phyloP scores from a whole-genome alignment of 2,329 filamentous ascomycete genomes.

The Rutstroemia sp. region DNA sequence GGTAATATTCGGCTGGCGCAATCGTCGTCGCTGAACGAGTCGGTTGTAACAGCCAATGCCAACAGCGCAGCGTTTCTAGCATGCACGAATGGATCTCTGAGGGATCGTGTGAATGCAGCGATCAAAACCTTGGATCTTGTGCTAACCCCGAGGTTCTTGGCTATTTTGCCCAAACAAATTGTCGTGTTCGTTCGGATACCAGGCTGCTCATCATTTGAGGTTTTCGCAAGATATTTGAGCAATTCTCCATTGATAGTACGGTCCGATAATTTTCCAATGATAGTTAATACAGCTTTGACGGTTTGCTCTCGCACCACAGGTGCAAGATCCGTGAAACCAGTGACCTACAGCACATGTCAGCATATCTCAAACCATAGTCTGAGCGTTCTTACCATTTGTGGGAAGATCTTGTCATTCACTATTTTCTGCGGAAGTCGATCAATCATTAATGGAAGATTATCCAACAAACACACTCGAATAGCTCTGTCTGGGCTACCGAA shows the following conservation, averaged over 20 bases:
- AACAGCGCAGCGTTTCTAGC: conserved; percentile 84
- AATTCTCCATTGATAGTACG: conserved; percentile 90
- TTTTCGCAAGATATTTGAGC: conserved; percentile 84
- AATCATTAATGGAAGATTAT: conserved; percentile 85
- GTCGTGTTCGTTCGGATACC: conserved; percentile 97
- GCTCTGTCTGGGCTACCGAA: conserved; percentile 90
- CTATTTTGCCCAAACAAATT: conserved; percentile 94
- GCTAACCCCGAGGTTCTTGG: conserved; percentile 72
- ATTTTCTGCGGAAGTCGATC: conserved; percentile 80
- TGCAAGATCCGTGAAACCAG: conserved; percentile 86
- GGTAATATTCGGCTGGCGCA: conserved; percentile 79
- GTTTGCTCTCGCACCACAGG: conserved; percentile 93
- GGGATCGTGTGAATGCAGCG: conserved; percentile 81
- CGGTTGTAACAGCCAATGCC: conserved; percentile 76
- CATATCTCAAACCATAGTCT: conserved; percentile 11
- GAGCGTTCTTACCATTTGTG: conserved; percentile 63
- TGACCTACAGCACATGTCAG: conserved; percentile 47
- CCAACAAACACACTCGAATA: conserved; percentile 81
- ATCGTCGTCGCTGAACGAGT: conserved; percentile 85
- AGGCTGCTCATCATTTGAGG: conserved; percentile 93
- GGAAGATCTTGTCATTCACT: conserved; percentile 95
- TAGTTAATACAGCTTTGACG: conserved; percentile 81
- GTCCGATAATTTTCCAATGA: conserved; percentile 86
- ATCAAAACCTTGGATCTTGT: conserved; percentile 85
- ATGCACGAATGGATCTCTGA: conserved; percentile 91